A percentile compares a stretch with the other conserved stretches of the same genome.
These are phyloP conservation scores for Alternaria arborescens DNA, from an alignment of 2,329 filamentous ascomycete species.

Conservation along the genomic window DNA sequence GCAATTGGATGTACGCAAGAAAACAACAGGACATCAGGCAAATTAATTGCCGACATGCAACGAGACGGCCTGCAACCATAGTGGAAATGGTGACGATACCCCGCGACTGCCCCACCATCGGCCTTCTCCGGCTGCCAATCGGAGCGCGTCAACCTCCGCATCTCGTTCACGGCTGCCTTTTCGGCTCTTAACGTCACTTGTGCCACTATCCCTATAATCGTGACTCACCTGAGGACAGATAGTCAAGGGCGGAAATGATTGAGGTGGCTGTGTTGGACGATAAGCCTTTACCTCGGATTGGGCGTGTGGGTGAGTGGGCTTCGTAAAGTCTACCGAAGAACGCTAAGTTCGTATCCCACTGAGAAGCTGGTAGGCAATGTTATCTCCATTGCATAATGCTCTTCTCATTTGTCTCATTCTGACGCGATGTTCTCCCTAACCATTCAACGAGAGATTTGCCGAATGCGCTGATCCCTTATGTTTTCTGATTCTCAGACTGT, in stretches of 20 bases:
- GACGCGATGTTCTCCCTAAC: no score
- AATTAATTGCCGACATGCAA: not conserved
- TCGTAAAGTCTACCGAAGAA: not conserved
- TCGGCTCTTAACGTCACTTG: not conserved
- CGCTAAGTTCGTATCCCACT: not conserved
- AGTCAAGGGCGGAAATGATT: not conserved
- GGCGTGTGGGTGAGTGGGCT: no score
- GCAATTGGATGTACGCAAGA: no score
- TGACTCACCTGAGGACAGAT: not conserved
- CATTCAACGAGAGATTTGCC: no score
- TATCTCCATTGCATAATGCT: not conserved
- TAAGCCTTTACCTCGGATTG: not conserved
- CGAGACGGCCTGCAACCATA: not conserved
- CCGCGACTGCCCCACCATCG: conserved; percentile 15
- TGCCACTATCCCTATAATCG: not conserved
- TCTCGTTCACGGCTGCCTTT: not conserved
- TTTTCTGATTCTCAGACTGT: no score
- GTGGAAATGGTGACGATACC: conserved; percentile 1
- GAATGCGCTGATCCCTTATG: no score
- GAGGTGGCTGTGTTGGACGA: not conserved
- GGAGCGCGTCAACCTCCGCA: conserved; percentile 16
- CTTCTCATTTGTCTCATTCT: not conserved
- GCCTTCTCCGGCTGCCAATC: conserved; percentile 17
- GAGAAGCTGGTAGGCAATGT: not conserved
- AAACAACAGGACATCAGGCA: no score